phyloP scores from a whole-genome alignment of 306 rosid species.

The Morella rubra region DNA sequence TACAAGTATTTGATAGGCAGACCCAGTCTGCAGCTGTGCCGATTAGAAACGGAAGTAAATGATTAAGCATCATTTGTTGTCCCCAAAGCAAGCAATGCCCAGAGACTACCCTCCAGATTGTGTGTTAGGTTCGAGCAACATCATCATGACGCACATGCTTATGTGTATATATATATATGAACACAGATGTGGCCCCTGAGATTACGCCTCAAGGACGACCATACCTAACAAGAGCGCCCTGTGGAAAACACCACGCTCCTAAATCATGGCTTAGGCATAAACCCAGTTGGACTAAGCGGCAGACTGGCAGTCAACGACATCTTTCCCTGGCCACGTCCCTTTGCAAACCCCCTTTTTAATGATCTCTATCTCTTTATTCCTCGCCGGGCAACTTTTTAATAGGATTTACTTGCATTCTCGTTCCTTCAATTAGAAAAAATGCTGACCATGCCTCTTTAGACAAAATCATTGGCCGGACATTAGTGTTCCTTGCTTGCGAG shows the following conservation, averaged over 20 bases:
- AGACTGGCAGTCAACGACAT: conserved; percentile 10
- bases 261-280: conserved; percentile 23
- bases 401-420: conserved; percentile 5
- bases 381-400: background rate
- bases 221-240: background rate
- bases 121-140: conserved; percentile 47
- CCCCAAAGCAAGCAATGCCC: conserved; percentile 41
- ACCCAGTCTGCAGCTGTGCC: conserved; percentile 33
- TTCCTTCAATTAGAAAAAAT: conserved; percentile 25
- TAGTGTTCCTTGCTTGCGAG: conserved; percentile 39
- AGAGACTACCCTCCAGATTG: conserved; percentile 32
- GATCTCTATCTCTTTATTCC: background rate
- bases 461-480: conserved; percentile 49
- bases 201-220: conserved; percentile 38
- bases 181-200: conserved; percentile 35
- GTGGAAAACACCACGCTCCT: background rate
- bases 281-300: conserved; percentile 7
- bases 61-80: conserved; percentile 46
- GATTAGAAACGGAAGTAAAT: conserved; percentile 26
- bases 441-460: conserved; percentile 38
- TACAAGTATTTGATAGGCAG: background rate
- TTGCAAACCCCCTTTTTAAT: conserved; percentile 4
- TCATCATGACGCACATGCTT: conserved; percentile 52
- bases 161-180: conserved; percentile 22
- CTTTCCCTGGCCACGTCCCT: conserved; percentile 28